Conservation (phyloP, 257 asterid genomes). For the Cruciata laevipes region DNA sequence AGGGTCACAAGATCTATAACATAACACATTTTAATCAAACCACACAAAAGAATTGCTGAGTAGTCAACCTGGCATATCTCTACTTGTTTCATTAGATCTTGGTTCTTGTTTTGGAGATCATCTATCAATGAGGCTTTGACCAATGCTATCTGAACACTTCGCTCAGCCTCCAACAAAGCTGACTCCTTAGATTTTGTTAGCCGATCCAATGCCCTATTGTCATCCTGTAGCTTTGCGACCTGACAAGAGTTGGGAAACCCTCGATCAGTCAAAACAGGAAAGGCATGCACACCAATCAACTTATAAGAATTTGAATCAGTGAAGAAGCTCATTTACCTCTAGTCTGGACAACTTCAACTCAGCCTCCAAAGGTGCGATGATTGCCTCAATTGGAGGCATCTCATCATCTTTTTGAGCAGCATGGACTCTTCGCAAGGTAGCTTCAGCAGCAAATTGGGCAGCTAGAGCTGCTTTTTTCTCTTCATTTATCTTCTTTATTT, state of each 20-base stretch:
- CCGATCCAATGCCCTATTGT: constrained; percentile 84
- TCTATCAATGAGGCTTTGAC: constrained; percentile 92
- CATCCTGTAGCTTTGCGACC: constrained; percentile 87
- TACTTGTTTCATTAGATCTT: constrained; percentile 71
- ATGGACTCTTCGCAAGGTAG: constrained; percentile 92
- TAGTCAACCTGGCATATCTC: constrained; percentile 84
- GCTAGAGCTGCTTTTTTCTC: constrained; percentile 80
- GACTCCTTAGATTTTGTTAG: constrained; percentile 93
- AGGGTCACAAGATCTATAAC: constrained; percentile 1
- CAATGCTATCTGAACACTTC: constrained; percentile 71
- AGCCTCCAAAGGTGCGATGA: constrained; percentile 86
- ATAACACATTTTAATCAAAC: constrained; percentile 1
- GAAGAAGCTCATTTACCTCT: constrained; percentile 46
- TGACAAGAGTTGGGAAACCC: constrained; percentile 17
- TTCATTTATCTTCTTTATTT: constrained; percentile 72
- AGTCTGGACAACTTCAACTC: constrained; percentile 75
- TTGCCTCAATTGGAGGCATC: constrained; percentile 94
- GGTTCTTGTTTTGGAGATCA: constrained; percentile 84
- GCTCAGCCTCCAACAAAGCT: constrained; percentile 83
- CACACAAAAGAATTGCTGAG: constrained; percentile 14
- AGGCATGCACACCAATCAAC: neutral
- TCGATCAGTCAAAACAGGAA: constrained; percentile 6
- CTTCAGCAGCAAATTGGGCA: constrained; percentile 95
- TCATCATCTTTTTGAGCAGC: constrained; percentile 93
- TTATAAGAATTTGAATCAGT: neutral